Evolutionary conservation across 116 monocot genomes (phyloP).

Genomic region (Posidonia oceanica): DNA sequence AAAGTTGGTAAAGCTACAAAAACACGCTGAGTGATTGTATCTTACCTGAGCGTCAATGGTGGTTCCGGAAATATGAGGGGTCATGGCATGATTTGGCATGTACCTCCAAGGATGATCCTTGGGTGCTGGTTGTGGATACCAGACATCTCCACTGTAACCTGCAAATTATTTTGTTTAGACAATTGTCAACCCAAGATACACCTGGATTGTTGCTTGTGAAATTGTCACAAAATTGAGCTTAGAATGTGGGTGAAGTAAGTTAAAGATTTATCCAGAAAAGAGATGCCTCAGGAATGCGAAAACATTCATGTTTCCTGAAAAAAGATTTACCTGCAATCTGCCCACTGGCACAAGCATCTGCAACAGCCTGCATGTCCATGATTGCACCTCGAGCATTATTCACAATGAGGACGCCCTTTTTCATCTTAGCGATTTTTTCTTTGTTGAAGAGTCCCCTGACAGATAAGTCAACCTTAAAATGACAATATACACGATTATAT

Average conservation of each 20-base stretch:
- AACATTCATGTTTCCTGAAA: not conserved
- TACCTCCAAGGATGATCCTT: slow-evolving; percentile 95
- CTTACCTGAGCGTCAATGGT: slow-evolving; percentile 92
- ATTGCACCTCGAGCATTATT: slow-evolving; percentile 96
- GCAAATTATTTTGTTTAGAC: slow-evolving; percentile 4
- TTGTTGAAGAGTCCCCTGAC: slow-evolving; percentile 86
- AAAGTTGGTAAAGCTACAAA: not conserved
- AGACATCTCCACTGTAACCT: slow-evolving; percentile 99
- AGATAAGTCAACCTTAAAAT: not conserved
- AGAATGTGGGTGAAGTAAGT: too few species aligned
- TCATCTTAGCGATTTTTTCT: slow-evolving; percentile 77
- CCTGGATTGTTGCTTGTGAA: not conserved
- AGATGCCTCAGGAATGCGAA: not conserved
- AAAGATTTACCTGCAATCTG: slow-evolving; percentile 61
- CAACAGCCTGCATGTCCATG: slow-evolving; percentile 89
- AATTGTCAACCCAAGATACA: not conserved
- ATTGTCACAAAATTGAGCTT: not conserved
- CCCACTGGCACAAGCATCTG: slow-evolving; percentile 78
- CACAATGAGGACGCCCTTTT: slow-evolving; percentile 92
- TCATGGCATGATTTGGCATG: slow-evolving; percentile 99
- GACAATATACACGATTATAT: not conserved
- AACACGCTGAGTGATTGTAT: not conserved
- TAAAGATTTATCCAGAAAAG: too few species aligned
- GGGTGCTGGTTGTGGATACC: slow-evolving; percentile 94
- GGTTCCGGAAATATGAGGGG: slow-evolving; percentile 90